These are phyloP conservation scores for Apiotrichum domesticum DNA, from an alignment of 1,284 basidiomycete genomes.

Conservation along the genomic window DNA sequence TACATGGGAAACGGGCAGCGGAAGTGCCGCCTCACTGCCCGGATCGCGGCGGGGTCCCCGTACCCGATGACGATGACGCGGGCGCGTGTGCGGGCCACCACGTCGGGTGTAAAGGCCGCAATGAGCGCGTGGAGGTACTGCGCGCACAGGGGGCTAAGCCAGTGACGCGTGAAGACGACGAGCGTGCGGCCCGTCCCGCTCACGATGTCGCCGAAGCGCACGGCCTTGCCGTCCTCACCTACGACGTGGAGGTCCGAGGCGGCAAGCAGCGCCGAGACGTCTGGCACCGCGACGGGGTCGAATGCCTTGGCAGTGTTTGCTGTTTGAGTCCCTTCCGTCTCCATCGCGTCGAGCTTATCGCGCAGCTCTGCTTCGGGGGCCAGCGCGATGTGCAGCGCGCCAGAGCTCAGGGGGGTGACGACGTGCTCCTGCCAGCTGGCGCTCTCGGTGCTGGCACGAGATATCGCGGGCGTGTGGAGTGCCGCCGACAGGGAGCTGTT, in stretches of 20 bases:
- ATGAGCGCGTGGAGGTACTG: constrained; percentile 72
- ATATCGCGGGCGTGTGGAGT: not conserved
- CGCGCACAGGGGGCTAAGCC: constrained; percentile 66
- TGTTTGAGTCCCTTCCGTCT: not conserved
- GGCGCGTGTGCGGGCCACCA: constrained; percentile 52
- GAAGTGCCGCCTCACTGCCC: constrained; percentile 49
- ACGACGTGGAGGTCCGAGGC: constrained; percentile 61
- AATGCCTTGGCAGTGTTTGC: constrained; percentile 18
- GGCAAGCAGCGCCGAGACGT: constrained; percentile 49
- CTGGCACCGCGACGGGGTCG: constrained; percentile 7
- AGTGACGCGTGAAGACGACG: constrained; percentile 54
- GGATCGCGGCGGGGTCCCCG: constrained; percentile 45
- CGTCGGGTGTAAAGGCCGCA: constrained; percentile 52
- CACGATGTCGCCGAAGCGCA: constrained; percentile 69
- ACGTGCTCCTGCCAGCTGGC: not conserved
- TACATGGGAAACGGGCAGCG: constrained; percentile 56
- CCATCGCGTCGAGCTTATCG: not conserved
- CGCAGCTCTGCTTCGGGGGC: not conserved
- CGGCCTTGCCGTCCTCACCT: constrained; percentile 59
- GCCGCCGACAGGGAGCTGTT: not conserved
- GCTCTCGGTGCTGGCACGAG: not conserved
- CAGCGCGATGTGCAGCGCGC: not conserved
- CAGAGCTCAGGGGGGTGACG: not conserved
- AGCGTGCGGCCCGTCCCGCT: constrained; percentile 52
- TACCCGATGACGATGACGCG: constrained; percentile 64